Conservation (phyloP, 129 eudicot species). For the Escallonia herrerae region DNA sequence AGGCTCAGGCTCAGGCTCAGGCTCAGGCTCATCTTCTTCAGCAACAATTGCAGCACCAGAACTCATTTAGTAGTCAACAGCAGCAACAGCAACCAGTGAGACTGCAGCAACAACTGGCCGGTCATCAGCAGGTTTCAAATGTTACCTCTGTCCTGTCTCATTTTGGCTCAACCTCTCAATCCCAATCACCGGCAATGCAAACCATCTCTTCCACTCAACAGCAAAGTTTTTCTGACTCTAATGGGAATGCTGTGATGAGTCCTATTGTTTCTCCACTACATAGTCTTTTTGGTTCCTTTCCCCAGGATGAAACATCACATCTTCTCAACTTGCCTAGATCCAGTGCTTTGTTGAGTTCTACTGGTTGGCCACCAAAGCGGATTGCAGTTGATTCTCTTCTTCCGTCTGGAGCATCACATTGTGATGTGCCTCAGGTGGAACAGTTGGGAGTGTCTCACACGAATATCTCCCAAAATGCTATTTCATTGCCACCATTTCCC, state of each 20-base stretch:
- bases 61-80: conserved; percentile 34
- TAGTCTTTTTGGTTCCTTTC: conserved; percentile 49
- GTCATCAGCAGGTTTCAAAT: conserved; percentile 8
- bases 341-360: conserved; percentile 45
- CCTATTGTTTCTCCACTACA: conserved; percentile 42
- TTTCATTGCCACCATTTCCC: conserved; percentile 63
- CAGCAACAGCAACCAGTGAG: conserved; percentile 12
- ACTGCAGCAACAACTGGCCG: conserved; percentile 9
- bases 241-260: conserved; percentile 30
- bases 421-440: conserved; percentile 47
- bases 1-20: conserved; percentile 9
- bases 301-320: conserved; percentile 58
- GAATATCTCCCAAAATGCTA: conserved; percentile 35
- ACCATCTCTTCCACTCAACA: conserved; percentile 37
- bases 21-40: conserved; percentile 34
- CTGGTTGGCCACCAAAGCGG: conserved; percentile 72
- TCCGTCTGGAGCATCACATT: conserved; percentile 38
- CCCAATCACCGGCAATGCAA: conserved; percentile 39
- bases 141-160: conserved; percentile 18
- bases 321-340: conserved; percentile 47
- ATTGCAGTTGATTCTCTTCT: conserved; percentile 62
- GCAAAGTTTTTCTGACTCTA: conserved; percentile 49
- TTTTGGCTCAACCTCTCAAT: conserved; percentile 25
- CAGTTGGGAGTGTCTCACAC: conserved; percentile 44
- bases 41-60: conserved; percentile 44